Base-by-base conservation (phyloP, 352 stramenopile genomes). In the Blastocystis sp. region DNA sequence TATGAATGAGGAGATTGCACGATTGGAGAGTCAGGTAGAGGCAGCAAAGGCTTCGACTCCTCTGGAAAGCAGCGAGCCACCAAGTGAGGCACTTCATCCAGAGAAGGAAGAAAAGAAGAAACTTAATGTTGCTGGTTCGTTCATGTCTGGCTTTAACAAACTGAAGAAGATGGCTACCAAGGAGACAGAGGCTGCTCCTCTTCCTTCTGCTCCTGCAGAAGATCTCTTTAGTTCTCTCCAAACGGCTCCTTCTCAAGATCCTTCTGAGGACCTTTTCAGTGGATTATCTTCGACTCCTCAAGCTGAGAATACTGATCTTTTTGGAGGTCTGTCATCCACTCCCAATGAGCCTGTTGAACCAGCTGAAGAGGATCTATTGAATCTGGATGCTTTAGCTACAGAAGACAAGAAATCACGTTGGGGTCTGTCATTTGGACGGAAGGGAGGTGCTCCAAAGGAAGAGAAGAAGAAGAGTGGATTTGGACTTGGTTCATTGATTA, bases 131-230 rank as follows among this genome's bases (percentile, higher is more conserved):
- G 66, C 66, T 12, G 35, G 65, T 51, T 78, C 66, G 37, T 24
- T 78, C 37, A 78, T 78, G 66, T 78, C 66, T 14, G 66, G 66
- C 27, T 78, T 78, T 49, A 78, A 78, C 66, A 78, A 78, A 32
- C 66, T 78, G 27, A 78, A 56, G 27, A 78, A 78, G 66, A 78
- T 78, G 66, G 42, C 27, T 9, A 32, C 35, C 16, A 78, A 78
- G 35, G 66, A 78, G 35, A 16, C 42, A 21, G 66, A 78, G 46
- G 61, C n/a, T 16, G 24, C 21, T 11, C 61, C 61, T 14, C 61
- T 52, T 11, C 16, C 61, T 11, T 11, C 16, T 21, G 57, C 57
- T 16, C 9, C 66, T 16, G 35, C 66, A 32, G 66, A 58, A 16
- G 66, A 78, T 32, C 1, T 78, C 21, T 78, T 78, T 27, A n/a